phyloP scores from a whole-genome alignment of 2,329 filamentous ascomycete genomes.

The Neopestalotiopsis rosae region DNA sequence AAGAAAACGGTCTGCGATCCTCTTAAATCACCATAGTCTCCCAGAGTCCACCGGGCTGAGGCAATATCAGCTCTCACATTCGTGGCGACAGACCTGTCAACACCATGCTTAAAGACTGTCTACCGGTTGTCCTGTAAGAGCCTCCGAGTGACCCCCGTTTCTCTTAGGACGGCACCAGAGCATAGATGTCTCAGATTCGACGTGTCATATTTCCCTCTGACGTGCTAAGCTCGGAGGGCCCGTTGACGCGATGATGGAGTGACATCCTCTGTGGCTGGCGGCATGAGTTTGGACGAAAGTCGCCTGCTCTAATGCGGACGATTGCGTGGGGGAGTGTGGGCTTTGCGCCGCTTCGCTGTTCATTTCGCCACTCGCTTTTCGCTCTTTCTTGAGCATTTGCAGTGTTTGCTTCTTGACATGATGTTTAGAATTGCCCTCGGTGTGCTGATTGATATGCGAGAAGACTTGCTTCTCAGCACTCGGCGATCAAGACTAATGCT shows the following conservation, averaged over 20 bases:
- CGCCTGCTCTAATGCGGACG: background rate
- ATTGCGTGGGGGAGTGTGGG: background rate
- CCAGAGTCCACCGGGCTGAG: background rate
- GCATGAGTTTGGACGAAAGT: background rate
- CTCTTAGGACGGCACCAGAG: background rate
- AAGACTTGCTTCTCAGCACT: background rate
- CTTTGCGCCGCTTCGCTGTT: background rate
- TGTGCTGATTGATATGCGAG: background rate
- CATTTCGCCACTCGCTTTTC: background rate
- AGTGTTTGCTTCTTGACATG: background rate
- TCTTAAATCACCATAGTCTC: constrained; percentile 9
- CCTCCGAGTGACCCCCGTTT: background rate
- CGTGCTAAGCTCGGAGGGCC: background rate
- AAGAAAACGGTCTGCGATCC: background rate
- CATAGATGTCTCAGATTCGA: background rate
- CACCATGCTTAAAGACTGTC: background rate
- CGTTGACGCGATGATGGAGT: background rate
- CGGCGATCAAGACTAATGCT: background rate
- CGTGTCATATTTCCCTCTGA: background rate
- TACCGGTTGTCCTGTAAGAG: background rate
- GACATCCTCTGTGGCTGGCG: background rate
- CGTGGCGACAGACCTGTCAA: background rate
- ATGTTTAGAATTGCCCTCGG: background rate
- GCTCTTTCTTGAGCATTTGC: background rate
- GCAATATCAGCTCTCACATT: background rate